A percentile compares a stretch with the other conserved stretches of the same genome.
Evolutionary conservation across 352 stramenopile species (phyloP).

Genomic region (Thalassiosira sp.): DNA sequence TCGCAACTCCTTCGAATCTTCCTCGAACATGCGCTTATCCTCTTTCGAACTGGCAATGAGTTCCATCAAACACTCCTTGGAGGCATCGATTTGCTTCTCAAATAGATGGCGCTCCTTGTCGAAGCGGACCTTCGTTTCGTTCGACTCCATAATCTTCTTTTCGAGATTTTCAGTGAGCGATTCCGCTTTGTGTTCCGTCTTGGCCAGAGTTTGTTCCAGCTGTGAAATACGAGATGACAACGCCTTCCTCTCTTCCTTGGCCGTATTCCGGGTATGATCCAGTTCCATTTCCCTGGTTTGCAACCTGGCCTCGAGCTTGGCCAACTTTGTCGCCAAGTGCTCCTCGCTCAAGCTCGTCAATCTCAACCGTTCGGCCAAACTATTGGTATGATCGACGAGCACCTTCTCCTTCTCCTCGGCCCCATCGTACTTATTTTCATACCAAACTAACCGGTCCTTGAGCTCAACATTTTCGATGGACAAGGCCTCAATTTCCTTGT

Average conservation of each 20-base stretch:
- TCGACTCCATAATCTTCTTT: conserved; percentile 27
- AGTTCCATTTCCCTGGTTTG: conserved; percentile 29
- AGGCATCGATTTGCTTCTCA: conserved; percentile 46
- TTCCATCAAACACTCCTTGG: conserved; percentile 49
- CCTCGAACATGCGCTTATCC: conserved; percentile 47
- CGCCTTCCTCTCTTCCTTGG: conserved; percentile 1
- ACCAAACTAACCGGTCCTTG: conserved; percentile 36
- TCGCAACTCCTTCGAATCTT: conserved; percentile 32
- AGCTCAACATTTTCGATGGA: conserved; percentile 42
- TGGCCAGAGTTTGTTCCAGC: conserved; percentile 12
- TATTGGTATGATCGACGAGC: conserved; percentile 54
- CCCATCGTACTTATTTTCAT: conserved; percentile 51
- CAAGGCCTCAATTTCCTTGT: conserved; percentile 34
- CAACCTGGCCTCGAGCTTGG: conserved; percentile 37
- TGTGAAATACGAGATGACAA: conserved; percentile 7
- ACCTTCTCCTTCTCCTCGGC: conserved; percentile 54
- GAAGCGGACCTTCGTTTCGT: conserved; percentile 25
- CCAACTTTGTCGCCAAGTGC: conserved; percentile 44
- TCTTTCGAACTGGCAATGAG: conserved; percentile 51
- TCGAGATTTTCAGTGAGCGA: conserved; percentile 21
- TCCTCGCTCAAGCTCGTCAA: conserved; percentile 53
- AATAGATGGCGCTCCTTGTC: conserved; percentile 40
- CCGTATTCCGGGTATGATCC: not conserved
- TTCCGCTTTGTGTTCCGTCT: conserved; percentile 14
- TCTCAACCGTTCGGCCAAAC: conserved; percentile 42